Conservation (phyloP, 768 basidiomycete genomes). For the Mycena vulgaris region DNA sequence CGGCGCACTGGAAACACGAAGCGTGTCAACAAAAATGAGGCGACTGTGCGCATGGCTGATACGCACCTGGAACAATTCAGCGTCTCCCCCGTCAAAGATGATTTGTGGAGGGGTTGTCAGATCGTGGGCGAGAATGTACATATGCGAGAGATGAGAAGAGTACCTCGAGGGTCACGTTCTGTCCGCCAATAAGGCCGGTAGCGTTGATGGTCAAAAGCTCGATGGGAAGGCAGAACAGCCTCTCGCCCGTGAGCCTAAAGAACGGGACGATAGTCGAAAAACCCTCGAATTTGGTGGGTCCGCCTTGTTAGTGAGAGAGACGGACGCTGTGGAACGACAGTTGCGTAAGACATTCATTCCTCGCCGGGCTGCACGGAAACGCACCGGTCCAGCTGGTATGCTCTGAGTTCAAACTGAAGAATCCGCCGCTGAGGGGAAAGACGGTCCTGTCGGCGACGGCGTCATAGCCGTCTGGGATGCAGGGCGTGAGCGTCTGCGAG, state of each 20-base stretch:
- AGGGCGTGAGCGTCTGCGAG: background rate
- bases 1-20: conserved; percentile 75
- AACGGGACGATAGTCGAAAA: conserved; percentile 71
- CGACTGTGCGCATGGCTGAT: background rate
- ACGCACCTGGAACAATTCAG: conserved; percentile 76
- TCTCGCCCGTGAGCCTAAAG: conserved; percentile 68
- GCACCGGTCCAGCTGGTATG: conserved; percentile 75
- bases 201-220: conserved; percentile 67
- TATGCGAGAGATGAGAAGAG: too few species aligned
- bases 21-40: background rate
- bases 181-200: conserved; percentile 69
- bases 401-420: conserved; percentile 76
- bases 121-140: background rate
- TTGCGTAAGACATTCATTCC: conserved; percentile 17
- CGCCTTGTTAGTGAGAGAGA: conserved; percentile 11
- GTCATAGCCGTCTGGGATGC: conserved; percentile 74
- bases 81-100: conserved; percentile 80
- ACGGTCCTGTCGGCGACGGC: conserved; percentile 68
- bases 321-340: conserved; percentile 2
- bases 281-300: conserved; percentile 45
- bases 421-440: conserved; percentile 78
- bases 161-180: conserved; percentile 81
- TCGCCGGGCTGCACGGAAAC: conserved; percentile 39
- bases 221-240: conserved; percentile 77
- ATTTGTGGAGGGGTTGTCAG: conserved; percentile 49